Percentiles rank a stretch among this genome's conserved stretches.
Conservation (phyloP, 2,329 filamentous ascomycete genomes). For the Trichoderma endophyticum region DNA sequence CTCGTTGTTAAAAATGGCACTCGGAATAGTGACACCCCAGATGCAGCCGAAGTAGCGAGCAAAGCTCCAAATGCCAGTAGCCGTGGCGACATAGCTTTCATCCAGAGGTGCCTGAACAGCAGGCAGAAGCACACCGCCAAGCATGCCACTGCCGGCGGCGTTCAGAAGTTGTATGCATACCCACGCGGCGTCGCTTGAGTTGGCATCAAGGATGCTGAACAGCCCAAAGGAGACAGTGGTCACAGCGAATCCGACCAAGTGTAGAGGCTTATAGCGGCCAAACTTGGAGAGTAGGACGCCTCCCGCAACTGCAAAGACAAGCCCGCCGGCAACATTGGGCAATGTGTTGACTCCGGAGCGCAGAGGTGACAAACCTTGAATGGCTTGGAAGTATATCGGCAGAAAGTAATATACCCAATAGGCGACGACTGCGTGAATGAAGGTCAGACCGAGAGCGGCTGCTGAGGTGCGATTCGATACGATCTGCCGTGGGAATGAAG, state of each 20-base stretch:
- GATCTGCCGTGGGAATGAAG: not conserved
- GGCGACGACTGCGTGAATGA: not conserved
- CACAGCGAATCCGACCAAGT: not conserved
- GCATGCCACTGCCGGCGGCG: not conserved
- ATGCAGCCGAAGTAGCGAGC: constrained; percentile 2
- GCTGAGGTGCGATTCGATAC: constrained; percentile 3
- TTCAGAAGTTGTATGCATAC: not conserved
- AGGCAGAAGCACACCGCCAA: not conserved
- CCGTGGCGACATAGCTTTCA: not conserved
- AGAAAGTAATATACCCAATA: constrained; percentile 1
- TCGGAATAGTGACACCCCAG: constrained; percentile 7
- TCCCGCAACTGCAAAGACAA: not conserved
- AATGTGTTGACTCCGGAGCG: not conserved
- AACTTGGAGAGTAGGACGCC: not conserved
- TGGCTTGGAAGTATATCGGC: constrained; percentile 11
- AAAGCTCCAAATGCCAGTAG: not conserved
- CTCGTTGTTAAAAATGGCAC: constrained; percentile 10
- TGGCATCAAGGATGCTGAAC: not conserved
- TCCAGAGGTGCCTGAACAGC: not conserved
- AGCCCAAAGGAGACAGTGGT: not conserved
- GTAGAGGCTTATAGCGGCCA: not conserved
- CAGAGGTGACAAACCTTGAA: not conserved
- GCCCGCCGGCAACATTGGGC: not conserved
- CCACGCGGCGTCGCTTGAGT: not conserved
- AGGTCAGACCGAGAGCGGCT: not conserved